These are phyloP conservation scores for Trichophaea hybrida DNA, from an alignment of 2,329 filamentous ascomycete genomes.

Conservation along the genomic window DNA sequence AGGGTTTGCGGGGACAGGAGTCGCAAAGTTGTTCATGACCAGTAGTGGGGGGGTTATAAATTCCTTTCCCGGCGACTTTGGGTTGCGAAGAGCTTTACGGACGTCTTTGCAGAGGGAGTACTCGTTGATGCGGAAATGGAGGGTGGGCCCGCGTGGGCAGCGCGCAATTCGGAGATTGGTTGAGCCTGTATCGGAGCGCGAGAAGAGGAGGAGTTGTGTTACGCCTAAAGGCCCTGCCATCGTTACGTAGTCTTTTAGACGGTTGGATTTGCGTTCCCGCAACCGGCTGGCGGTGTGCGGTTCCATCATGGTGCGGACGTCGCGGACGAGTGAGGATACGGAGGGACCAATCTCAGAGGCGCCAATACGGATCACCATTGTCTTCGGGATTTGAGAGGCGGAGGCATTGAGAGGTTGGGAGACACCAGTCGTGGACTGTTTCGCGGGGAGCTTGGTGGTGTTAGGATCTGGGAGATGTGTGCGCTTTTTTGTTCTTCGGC, in stretches of 20 bases:
- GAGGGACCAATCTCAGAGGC: conserved; percentile 85
- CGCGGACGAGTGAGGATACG: conserved; percentile 77
- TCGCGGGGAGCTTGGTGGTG: conserved; percentile 37
- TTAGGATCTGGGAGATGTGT: conserved; percentile 57
- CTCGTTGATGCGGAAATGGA: conserved; percentile 87
- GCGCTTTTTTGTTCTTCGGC: conserved; percentile 70
- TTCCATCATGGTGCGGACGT: conserved; percentile 89
- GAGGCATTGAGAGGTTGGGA: conserved; percentile 45
- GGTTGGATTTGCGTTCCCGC: conserved; percentile 79
- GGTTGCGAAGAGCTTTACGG: conserved; percentile 65
- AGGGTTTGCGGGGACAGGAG: conserved; percentile 40
- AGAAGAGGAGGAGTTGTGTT: conserved; percentile 84
- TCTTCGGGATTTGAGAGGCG: conserved; percentile 60
- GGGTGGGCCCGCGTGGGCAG: conserved; percentile 76
- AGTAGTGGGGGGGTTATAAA: conserved; percentile 74
- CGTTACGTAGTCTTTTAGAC: conserved; percentile 76
- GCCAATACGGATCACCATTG: conserved; percentile 95
- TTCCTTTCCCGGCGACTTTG: conserved; percentile 68
- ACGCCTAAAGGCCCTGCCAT: conserved; percentile 94
- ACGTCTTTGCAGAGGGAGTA: conserved; percentile 93
- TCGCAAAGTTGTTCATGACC: conserved; percentile 96
- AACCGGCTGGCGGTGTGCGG: conserved; percentile 79
- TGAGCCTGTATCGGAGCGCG: conserved; percentile 74
- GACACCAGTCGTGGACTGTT: conserved; percentile 32
- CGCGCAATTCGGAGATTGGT: conserved; percentile 80